A percentile compares a stretch with the other conserved stretches of the same genome.
phyloP scores from a whole-genome alignment of 164 flowering plant genomes.

The Chloranthus sessilifolius region DNA sequence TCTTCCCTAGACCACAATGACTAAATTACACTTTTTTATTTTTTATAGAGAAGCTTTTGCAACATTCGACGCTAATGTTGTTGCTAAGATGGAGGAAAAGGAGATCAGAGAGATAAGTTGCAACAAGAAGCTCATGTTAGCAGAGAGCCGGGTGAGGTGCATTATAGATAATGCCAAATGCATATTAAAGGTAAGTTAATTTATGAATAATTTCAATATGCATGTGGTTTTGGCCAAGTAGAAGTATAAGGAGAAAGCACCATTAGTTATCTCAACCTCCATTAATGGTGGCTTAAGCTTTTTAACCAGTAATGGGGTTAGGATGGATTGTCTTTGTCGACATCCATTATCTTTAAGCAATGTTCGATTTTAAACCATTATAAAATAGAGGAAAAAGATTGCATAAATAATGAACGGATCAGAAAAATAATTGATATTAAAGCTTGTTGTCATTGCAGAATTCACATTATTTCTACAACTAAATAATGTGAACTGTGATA shows the following conservation, averaged over 20 bases:
- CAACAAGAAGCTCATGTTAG: conserved; percentile 48
- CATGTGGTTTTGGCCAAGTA: not conserved
- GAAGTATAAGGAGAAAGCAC: not conserved
- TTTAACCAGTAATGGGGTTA: not conserved
- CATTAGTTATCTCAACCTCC: not conserved
- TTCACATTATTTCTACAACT: too few relatives aligned
- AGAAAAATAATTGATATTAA: too few relatives aligned
- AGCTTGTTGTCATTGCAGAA: too few relatives aligned
- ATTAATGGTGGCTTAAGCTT: not conserved
- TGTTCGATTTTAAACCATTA: not conserved
- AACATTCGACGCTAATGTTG: conserved; percentile 51
- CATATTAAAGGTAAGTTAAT: conserved; percentile 60
- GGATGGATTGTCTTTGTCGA: not conserved
- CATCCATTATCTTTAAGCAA: not conserved
- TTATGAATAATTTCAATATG: not conserved
- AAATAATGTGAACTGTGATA: too few relatives aligned
- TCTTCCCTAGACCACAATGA: not conserved
- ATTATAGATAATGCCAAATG: conserved; percentile 88
- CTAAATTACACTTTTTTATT: not conserved
- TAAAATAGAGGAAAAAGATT: too few relatives aligned
- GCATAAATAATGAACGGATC: too few relatives aligned
- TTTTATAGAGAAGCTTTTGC: conserved; percentile 51
- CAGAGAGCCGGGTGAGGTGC: conserved; percentile 73
- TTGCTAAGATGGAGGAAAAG: conserved; percentile 71
- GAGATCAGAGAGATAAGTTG: conserved; percentile 53